Evolutionary conservation across 1,284 basidiomycete genomes (phyloP), one percentile per base, ranked within the genome.

Genomic region (Boletus albobrunnescens): DNA sequence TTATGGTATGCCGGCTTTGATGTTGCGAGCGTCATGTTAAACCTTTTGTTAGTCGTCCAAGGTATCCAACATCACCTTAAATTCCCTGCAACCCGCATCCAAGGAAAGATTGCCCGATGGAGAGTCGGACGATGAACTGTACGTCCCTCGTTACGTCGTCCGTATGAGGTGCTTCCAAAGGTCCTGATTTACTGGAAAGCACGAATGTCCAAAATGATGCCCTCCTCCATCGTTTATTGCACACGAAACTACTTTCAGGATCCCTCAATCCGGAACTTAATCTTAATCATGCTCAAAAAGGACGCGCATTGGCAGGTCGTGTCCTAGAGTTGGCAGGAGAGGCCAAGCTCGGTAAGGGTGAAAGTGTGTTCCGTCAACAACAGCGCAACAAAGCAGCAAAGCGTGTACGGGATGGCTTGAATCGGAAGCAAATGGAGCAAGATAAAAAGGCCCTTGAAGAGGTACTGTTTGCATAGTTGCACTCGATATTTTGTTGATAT

Each of bases 171-270:
- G 7, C 19, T n/a, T 36, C 3, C 16, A 26, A 41, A 41, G 3
- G 16, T 19, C 42, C 35, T 57, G 38, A 47, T 42, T 30, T 33
- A 19, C 17, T 44, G 30, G 31, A 45, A 89, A 62, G 88, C 38
- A 78, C 82, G 16, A 87, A 88, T 61, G 63, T 71, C 12, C 80
- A 86, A 55, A 90, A 91, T 46, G 87, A 91, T 57, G 81, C 78
- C 1, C 65, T 85, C 22, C 73, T 91, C 6, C 85, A 89, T 62
- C 81, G 78, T 41, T 71, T 91, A 10, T 76, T 91, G 9, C 88
- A 91, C 59, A 90, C 87, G 0, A 76, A 82, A 56, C 67, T 91
- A 6, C 70, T 91, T 4, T 84, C 87, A 12, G 85, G 83, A 7
- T 86, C 84, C 9, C 63, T 83, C 6, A 76, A 81, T 57, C 67